Evolutionary conservation across 331 rosid species (phyloP).

Genomic region (Prunus yedoensis): DNA sequence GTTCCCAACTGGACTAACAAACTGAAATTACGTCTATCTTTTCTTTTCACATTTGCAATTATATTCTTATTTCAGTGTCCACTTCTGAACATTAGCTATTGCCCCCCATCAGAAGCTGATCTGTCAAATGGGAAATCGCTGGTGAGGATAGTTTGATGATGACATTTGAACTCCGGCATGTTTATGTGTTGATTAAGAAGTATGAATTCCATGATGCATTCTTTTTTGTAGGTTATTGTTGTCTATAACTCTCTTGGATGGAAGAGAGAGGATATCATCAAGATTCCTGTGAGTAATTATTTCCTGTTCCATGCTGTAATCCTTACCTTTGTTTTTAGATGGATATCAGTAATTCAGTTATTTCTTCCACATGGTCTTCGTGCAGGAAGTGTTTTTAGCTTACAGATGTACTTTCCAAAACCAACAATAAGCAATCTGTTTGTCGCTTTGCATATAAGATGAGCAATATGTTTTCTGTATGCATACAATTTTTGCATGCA

Average conservation of each 20-base stretch:
- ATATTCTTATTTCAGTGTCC: constrained; percentile 25
- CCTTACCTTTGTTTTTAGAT: background rate
- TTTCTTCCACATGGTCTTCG: background rate
- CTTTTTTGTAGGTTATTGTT: constrained; percentile 50
- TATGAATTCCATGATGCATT: constrained; percentile 4
- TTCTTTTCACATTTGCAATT: background rate
- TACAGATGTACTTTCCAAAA: background rate
- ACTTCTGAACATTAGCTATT: constrained; percentile 34
- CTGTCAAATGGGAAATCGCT: constrained; percentile 27
- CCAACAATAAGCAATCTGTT: background rate
- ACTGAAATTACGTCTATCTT: background rate
- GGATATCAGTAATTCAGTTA: background rate
- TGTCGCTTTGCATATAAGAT: background rate
- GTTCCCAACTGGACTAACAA: background rate
- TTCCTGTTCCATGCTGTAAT: background rate
- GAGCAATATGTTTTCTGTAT: background rate
- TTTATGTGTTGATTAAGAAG: background rate
- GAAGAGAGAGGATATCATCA: constrained; percentile 65
- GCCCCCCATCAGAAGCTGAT: constrained; percentile 30
- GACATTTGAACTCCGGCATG: constrained; percentile 9
- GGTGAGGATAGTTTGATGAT: constrained; percentile 23
- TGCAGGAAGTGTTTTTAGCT: background rate
- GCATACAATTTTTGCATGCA: background rate
- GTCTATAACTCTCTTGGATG: constrained; percentile 68
- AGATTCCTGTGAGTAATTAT: constrained; percentile 63